Conservation (phyloP, 129 eudicot genomes). For the Helianthus tuberosus region DNA sequence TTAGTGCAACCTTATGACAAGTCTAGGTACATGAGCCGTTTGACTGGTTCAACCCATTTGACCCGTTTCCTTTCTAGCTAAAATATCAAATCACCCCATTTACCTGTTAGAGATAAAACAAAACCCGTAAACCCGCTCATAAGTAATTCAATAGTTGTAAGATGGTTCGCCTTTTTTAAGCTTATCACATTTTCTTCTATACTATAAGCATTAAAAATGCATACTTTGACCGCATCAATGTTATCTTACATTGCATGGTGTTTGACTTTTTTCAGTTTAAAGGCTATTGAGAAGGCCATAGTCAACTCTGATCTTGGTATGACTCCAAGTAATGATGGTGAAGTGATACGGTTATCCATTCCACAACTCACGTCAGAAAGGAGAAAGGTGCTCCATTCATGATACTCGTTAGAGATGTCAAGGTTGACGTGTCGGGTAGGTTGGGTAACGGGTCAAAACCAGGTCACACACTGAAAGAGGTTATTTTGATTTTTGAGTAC, state of each 20-base stretch:
- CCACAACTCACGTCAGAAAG: constrained; percentile 93
- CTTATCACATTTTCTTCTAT: neutral
- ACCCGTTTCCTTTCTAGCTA: neutral
- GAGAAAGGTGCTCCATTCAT: constrained; percentile 67
- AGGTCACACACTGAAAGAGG: neutral
- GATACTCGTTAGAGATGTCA: neutral
- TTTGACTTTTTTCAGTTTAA: constrained; percentile 58
- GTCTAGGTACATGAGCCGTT: constrained; percentile 59
- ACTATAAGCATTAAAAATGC: neutral
- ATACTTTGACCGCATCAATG: neutral
- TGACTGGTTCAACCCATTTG: neutral
- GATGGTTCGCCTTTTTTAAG: too few relatives aligned
- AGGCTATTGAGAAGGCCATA: constrained; percentile 94
- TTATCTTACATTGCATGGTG: neutral
- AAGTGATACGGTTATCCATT: constrained; percentile 78
- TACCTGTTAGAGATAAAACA: neutral
- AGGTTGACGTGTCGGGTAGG: neutral
- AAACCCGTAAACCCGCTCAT: neutral
- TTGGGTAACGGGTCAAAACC: constrained; percentile 18
- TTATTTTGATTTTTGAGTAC: neutral
- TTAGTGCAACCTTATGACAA: constrained; percentile 93
- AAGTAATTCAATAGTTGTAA: neutral
- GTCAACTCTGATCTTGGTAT: constrained; percentile 79
- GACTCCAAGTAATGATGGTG: constrained; percentile 87
- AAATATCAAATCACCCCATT: neutral